Conservation (phyloP, 108 stramenopile species). For the Ochromonas danica region DNA sequence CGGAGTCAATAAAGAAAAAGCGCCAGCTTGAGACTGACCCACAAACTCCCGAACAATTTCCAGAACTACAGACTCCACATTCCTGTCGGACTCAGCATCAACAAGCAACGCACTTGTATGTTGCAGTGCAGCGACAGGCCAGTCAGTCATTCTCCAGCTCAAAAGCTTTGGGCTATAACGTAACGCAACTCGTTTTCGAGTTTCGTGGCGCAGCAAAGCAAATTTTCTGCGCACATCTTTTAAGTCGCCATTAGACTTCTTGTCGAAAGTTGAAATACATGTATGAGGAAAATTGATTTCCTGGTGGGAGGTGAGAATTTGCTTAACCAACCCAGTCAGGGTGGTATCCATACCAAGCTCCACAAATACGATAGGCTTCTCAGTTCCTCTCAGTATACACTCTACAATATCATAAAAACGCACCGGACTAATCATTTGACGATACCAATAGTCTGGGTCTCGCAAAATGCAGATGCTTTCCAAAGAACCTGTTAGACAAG, state of each 20-base stretch:
- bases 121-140: neutral
- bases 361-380: slow-evolving; percentile 34
- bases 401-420: slow-evolving; percentile 35
- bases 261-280: neutral
- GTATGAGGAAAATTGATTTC: neutral
- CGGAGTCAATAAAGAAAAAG: neutral
- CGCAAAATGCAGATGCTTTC: slow-evolving; percentile 33
- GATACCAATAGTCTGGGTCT: slow-evolving; percentile 43
- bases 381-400: neutral
- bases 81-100: neutral
- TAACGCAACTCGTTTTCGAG: neutral
- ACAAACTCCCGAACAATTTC: neutral
- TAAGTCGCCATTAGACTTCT: neutral
- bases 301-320: neutral
- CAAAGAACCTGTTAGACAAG: slow-evolving; percentile 43
- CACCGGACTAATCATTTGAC: slow-evolving; percentile 41
- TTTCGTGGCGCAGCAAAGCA: neutral
- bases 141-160: neutral
- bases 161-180: neutral
- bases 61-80: neutral
- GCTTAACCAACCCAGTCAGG: neutral
- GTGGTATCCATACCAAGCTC: slow-evolving; percentile 28
- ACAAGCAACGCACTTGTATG: neutral
- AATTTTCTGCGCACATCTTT: neutral
- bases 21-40: neutral